Conservation (phyloP, 139 green algal genomes). For the Microglena sp. region DNA sequence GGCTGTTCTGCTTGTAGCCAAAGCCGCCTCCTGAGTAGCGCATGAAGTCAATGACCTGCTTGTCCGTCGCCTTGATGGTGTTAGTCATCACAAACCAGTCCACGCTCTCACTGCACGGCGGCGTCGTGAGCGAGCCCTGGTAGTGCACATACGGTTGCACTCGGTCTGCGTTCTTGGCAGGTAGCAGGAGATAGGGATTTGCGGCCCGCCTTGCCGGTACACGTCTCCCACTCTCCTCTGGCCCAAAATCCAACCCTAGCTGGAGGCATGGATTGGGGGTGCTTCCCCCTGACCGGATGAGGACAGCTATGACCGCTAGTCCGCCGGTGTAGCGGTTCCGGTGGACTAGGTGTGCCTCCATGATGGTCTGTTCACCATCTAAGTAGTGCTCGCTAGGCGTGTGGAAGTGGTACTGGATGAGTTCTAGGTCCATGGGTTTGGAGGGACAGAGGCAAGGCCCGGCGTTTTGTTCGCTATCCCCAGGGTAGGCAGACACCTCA, state of each 20-base stretch:
- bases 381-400: slow-evolving; percentile 64
- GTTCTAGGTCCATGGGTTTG: slow-evolving; percentile 51
- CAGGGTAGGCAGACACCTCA: too few species aligned
- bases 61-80: slow-evolving; percentile 31
- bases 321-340: slow-evolving; percentile 39
- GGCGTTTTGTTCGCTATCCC: too few species aligned
- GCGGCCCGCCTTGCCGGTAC: background rate
- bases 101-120: slow-evolving; percentile 71
- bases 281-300: slow-evolving; percentile 27
- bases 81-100: slow-evolving; percentile 67
- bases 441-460: too few species aligned
- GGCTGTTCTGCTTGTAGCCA: slow-evolving; percentile 33
- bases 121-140: slow-evolving; percentile 74
- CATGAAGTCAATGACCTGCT: slow-evolving; percentile 53
- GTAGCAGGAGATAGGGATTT: background rate
- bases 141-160: slow-evolving; percentile 56
- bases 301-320: slow-evolving; percentile 39
- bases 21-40: slow-evolving; percentile 27
- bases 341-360: slow-evolving; percentile 80
- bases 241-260: slow-evolving; percentile 24
- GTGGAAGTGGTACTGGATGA: slow-evolving; percentile 82
- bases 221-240: background rate
- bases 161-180: background rate
- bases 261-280: slow-evolving; percentile 32
- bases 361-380: slow-evolving; percentile 41